Percentiles rank a stretch among this genome's conserved stretches.
These are phyloP conservation scores for Mimosa pudica DNA, from an alignment of 306 rosid genomes.

Conservation along the genomic window DNA sequence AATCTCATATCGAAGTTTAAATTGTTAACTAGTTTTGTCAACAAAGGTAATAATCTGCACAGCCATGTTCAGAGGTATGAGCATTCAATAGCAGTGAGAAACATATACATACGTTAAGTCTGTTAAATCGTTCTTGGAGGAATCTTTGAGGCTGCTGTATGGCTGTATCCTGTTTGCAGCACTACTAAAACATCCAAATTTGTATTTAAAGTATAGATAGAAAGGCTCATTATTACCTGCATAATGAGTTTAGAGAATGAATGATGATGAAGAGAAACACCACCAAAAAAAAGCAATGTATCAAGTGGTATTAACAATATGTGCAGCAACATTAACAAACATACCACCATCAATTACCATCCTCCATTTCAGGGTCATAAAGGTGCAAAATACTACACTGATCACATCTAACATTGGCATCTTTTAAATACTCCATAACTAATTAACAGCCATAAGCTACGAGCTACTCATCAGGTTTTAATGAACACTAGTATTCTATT, in stretches of 20 bases:
- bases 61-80: constrained; percentile 15
- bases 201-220: constrained; percentile 37
- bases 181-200: constrained; percentile 39
- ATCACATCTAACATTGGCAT: not conserved
- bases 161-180: constrained; percentile 42
- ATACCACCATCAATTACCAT: constrained; percentile 10
- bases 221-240: constrained; percentile 45
- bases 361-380: not conserved
- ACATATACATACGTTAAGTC: constrained; percentile 75
- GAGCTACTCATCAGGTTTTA: not conserved
- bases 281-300: not conserved
- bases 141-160: constrained; percentile 50
- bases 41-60: constrained; percentile 5
- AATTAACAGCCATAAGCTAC: not conserved
- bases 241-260: constrained; percentile 1
- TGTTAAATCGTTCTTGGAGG: constrained; percentile 54
- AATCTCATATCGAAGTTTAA: not conserved
- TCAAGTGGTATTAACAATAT: not conserved
- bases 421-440: not conserved
- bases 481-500: not conserved
- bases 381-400: constrained; percentile 5
- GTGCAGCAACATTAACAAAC: not conserved
- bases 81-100: constrained; percentile 19
- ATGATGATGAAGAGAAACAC: constrained; percentile 9
- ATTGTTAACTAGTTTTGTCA: not conserved